Evolutionary conservation across 2,329 filamentous ascomycete genomes (phyloP).

Genomic region (Exophiala calicioides): DNA sequence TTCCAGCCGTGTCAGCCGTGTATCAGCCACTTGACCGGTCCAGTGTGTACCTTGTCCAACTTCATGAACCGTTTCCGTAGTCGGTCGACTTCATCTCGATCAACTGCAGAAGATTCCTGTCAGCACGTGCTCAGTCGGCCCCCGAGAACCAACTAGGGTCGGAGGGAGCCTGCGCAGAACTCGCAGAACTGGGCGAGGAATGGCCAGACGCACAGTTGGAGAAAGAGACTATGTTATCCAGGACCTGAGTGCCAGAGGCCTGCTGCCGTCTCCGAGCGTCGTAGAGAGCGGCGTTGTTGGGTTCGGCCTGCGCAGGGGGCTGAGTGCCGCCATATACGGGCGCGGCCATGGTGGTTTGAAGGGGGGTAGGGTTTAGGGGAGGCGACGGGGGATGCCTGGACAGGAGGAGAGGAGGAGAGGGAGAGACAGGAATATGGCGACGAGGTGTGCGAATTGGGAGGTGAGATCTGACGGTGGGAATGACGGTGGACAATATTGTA

Average conservation of each 20-base stretch:
- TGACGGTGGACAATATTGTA: no score
- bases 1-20: background rate
- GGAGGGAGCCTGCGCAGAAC: background rate
- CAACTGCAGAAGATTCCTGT: slow-evolving; percentile 61
- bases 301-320: slow-evolving; percentile 39
- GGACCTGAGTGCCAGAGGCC: slow-evolving; percentile 63
- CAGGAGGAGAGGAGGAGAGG: slow-evolving; percentile 3
- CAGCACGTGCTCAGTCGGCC: slow-evolving; percentile 17
- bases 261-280: slow-evolving; percentile 46
- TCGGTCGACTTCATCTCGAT: slow-evolving; percentile 94
- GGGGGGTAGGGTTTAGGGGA: no score
- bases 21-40: background rate
- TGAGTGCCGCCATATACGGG: slow-evolving; percentile 43
- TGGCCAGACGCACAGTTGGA: slow-evolving; percentile 75
- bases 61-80: slow-evolving; percentile 99
- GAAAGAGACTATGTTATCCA: slow-evolving; percentile 94
- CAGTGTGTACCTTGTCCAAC: slow-evolving; percentile 75
- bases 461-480: no score
- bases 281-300: slow-evolving; percentile 48
- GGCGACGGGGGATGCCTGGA: background rate
- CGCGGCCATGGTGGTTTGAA: slow-evolving; percentile 41
- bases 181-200: background rate
- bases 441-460: no score
- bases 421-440: background rate
- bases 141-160: background rate